Percentiles rank a stretch among this genome's conserved stretches.
These are phyloP conservation scores for Debaryomyces tyrocola DNA, from an alignment of 805 yeast genomes.

Conservation along the genomic window DNA sequence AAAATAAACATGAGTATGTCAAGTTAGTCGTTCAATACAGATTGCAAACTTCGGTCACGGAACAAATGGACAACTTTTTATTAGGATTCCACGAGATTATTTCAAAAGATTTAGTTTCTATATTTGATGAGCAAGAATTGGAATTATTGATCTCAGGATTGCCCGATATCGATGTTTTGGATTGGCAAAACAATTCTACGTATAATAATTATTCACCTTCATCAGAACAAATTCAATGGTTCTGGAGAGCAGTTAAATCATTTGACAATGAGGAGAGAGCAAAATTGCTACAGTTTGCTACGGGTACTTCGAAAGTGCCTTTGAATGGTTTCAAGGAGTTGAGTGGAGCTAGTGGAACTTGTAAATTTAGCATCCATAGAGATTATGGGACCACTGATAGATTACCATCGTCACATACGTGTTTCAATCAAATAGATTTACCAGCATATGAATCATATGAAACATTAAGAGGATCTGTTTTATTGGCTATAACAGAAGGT, in stretches of 20 bases:
- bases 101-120: slow-evolving; percentile 76
- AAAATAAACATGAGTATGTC: slow-evolving; percentile 88
- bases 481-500: slow-evolving; percentile 90
- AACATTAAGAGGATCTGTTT: slow-evolving; percentile 72
- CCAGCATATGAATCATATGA: slow-evolving; percentile 93
- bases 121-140: slow-evolving; percentile 93
- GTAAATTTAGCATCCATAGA: slow-evolving; percentile 85
- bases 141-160: slow-evolving; percentile 91
- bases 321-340: slow-evolving; percentile 88
- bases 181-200: slow-evolving; percentile 86
- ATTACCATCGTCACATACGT: slow-evolving; percentile 93
- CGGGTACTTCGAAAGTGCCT: slow-evolving; percentile 97
- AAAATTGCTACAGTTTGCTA: slow-evolving; percentile 88
- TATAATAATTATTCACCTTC: slow-evolving; percentile 81
- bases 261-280: slow-evolving; percentile 95
- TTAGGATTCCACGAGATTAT: slow-evolving; percentile 89
- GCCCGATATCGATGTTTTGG: slow-evolving; percentile 94
- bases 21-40: slow-evolving; percentile 82
- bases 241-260: slow-evolving; percentile 96
- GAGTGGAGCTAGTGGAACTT: slow-evolving; percentile 81
- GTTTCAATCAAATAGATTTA: slow-evolving; percentile 91
- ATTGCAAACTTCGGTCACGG: slow-evolving; percentile 76
- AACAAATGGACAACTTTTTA: slow-evolving; percentile 82
- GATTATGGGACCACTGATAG: slow-evolving; percentile 85
- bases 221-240: slow-evolving; percentile 90